A percentile compares a stretch with the other conserved stretches of the same genome.
These are phyloP conservation scores for Neonectria ditissima DNA, from an alignment of 2,329 filamentous ascomycete genomes.

Conservation along the genomic window DNA sequence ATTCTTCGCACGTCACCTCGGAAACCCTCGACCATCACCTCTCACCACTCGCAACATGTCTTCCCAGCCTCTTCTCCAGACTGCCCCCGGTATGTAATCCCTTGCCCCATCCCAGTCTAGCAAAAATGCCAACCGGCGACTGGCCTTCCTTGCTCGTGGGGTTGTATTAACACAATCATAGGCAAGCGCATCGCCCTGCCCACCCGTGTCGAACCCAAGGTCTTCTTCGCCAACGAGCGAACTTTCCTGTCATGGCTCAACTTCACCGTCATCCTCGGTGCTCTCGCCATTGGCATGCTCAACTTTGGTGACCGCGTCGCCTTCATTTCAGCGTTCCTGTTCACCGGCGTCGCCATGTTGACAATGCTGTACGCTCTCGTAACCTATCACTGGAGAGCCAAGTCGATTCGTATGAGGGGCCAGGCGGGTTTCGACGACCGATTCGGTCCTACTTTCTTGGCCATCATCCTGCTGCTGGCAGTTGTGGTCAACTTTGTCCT, in stretches of 20 bases:
- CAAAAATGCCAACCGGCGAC: background rate
- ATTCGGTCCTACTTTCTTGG: slow-evolving; percentile 91
- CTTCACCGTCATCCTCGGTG: slow-evolving; percentile 98
- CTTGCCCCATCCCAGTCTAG: background rate
- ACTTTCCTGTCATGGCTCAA: slow-evolving; percentile 99
- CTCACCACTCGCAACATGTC: slow-evolving; percentile 74
- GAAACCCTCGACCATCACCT: slow-evolving; percentile 8
- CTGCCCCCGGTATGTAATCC: slow-evolving; percentile 79
- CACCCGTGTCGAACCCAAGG: slow-evolving; percentile 97
- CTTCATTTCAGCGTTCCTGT: slow-evolving; percentile 92
- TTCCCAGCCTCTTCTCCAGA: slow-evolving; percentile 94
- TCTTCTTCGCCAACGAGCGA: slow-evolving; percentile 99
- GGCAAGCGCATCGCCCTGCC: slow-evolving; percentile 99
- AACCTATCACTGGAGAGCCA: slow-evolving; percentile 97
- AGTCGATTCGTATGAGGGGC: slow-evolving; percentile 88
- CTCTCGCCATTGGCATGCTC: slow-evolving; percentile 94
- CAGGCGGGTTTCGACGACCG: slow-evolving; percentile 97
- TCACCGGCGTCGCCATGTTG: slow-evolving; percentile 93
- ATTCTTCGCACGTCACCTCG: slow-evolving; percentile 2
- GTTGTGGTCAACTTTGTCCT: slow-evolving; percentile 98
- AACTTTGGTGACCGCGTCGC: slow-evolving; percentile 97
- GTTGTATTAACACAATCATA: slow-evolving; percentile 53
- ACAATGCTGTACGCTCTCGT: slow-evolving; percentile 95
- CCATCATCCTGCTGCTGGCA: slow-evolving; percentile 85
- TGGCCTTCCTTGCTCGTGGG: background rate